Conservation (phyloP, 2,329 filamentous ascomycete species). For the Trichoderma koningiopsis region DNA sequence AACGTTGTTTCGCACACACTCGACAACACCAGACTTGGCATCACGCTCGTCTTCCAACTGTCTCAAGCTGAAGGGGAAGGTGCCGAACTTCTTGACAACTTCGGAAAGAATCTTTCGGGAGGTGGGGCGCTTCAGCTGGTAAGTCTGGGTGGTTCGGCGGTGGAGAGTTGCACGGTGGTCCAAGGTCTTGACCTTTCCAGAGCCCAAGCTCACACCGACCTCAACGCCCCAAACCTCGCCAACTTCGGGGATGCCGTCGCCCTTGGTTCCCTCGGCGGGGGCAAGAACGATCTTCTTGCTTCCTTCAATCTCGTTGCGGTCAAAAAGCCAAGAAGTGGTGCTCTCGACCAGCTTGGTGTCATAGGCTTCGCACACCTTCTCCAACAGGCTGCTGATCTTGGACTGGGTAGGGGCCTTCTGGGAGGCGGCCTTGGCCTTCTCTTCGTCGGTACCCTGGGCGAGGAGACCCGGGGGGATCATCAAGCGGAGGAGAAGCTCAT, state of each 20-base stretch:
- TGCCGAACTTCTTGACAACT: slow-evolving; percentile 95
- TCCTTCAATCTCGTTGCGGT: slow-evolving; percentile 95
- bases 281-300: slow-evolving; percentile 96
- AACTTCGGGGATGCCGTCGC: slow-evolving; percentile 84
- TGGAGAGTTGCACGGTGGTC: slow-evolving; percentile 89
- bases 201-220: slow-evolving; percentile 86
- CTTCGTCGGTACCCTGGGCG: slow-evolving; percentile 82
- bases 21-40: slow-evolving; percentile 92
- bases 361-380: slow-evolving; percentile 90
- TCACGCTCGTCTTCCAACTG: slow-evolving; percentile 96
- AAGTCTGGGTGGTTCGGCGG: slow-evolving; percentile 88
- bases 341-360: slow-evolving; percentile 94
- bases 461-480: slow-evolving; percentile 90
- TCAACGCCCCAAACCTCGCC: slow-evolving; percentile 98
- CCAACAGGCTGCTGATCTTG: slow-evolving; percentile 83
- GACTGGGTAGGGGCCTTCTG: slow-evolving; percentile 82
- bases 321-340: slow-evolving; percentile 96
- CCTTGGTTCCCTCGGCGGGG: slow-evolving; percentile 82
- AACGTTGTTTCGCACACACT: slow-evolving; percentile 91
- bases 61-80: slow-evolving; percentile 95
- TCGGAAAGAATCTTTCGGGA: slow-evolving; percentile 92
- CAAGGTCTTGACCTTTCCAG: slow-evolving; percentile 91
- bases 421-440: slow-evolving; percentile 87
- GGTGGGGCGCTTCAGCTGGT: slow-evolving; percentile 89
- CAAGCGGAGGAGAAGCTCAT: slow-evolving; percentile 88